Percentiles rank a stretch among this genome's conserved stretches.
Conservation (phyloP, 2,329 filamentous ascomycete genomes). For the Aspergillus clavatus region DNA sequence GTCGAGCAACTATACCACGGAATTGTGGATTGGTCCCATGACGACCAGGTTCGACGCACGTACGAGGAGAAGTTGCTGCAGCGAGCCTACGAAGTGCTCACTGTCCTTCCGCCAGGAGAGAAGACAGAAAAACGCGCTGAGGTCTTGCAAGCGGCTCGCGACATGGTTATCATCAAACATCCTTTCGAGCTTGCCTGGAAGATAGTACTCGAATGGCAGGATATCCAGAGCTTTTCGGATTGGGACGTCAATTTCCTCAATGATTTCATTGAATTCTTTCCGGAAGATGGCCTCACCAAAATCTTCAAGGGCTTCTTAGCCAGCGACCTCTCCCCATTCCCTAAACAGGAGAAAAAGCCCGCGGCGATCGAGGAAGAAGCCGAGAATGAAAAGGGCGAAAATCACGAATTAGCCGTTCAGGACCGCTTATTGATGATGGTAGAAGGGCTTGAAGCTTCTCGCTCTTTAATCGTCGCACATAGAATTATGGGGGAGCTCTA, state of each 20-base stretch:
- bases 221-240: constrained; percentile 66
- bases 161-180: constrained; percentile 95
- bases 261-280: constrained; percentile 79
- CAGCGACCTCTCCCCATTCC: constrained; percentile 80
- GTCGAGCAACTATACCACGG: constrained; percentile 77
- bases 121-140: constrained; percentile 68
- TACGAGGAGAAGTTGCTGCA: constrained; percentile 89
- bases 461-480: constrained; percentile 73
- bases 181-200: constrained; percentile 88
- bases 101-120: constrained; percentile 60
- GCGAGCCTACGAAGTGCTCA: constrained; percentile 71
- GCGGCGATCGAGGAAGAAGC: constrained; percentile 8
- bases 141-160: constrained; percentile 71
- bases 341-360: constrained; percentile 28
- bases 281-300: constrained; percentile 74
- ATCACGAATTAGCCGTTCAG: constrained; percentile 58
- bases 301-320: constrained; percentile 77
- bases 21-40: constrained; percentile 82
- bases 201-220: constrained; percentile 83
- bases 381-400: constrained; percentile 41
- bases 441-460: constrained; percentile 59
- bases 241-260: constrained; percentile 74
- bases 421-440: constrained; percentile 78
- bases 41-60: constrained; percentile 75
- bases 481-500: constrained; percentile 81